Evolutionary conservation across 176 grass and related monocot genomes (phyloP).

Genomic region (Oropetium thomaeum): DNA sequence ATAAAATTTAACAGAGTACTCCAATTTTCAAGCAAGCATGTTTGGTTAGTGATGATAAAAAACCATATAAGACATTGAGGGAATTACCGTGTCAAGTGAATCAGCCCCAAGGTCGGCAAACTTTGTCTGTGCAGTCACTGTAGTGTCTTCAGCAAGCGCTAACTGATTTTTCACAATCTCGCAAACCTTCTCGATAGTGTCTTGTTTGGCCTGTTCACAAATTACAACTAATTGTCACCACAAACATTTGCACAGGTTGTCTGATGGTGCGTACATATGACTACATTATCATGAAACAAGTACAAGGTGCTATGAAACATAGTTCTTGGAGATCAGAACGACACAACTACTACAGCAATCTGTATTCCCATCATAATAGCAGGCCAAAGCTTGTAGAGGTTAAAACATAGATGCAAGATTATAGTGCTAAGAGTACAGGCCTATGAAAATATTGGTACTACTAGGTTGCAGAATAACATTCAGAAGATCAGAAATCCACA

Average conservation of each 20-base stretch:
- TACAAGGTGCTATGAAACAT: neutral
- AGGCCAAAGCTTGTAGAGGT: neutral
- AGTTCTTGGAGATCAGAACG: neutral
- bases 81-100: slow-evolving; percentile 72
- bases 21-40: neutral
- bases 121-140: slow-evolving; percentile 41
- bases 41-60: neutral
- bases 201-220: slow-evolving; percentile 41
- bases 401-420: neutral
- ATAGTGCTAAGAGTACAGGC: neutral
- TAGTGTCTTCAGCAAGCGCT: slow-evolving; percentile 21
- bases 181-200: slow-evolving; percentile 44
- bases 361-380: neutral
- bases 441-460: neutral
- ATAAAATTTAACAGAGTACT: neutral
- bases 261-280: neutral
- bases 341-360: too few species aligned
- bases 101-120: slow-evolving; percentile 57
- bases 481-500: neutral
- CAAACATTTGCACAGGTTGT: neutral
- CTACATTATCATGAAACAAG: neutral
- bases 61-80: neutral
- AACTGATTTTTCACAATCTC: slow-evolving; percentile 57
- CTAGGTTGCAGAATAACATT: neutral
- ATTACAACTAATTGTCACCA: neutral